Evolutionary conservation across 2,329 filamentous ascomycete genomes (phyloP), one percentile per base, ranked within the genome.

Genomic region (Iodosphaeria phyllophila): DNA sequence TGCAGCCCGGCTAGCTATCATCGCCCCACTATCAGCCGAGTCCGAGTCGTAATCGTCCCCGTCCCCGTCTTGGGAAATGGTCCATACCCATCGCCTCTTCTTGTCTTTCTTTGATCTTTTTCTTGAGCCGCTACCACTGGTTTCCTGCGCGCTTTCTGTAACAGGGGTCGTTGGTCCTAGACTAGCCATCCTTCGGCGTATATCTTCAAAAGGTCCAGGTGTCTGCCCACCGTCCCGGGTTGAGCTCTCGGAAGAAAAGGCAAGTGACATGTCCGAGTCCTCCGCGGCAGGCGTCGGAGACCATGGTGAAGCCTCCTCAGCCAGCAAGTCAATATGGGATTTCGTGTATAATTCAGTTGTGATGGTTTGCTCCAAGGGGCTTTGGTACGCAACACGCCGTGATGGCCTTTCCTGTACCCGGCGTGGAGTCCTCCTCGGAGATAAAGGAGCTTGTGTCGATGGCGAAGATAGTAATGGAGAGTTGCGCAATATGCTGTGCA

Each of bases 401-500:
- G 57, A 53, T 1, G 59, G 58, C 34, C 58, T 61, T 35, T 67
- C 62, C 21, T 60, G 55, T 10, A 69, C 44, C 8, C 64, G 59
- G 15, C 54, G 47, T 2, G 66, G 69, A 31, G 62, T 56, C 18
- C 64, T 52, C 29, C 56, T 52, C 2, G 64, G 59, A 1, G 65
- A 68, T 5, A 52, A 45, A 2, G 64, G 61, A 6, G 60, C 58
- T 16, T 50, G 48, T 3, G 60, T 52, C 12, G 48, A 60, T n/a
- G n/a, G n/a, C 3, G 51, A 44, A 1, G 64, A 60, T 12, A 66
- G 64, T 5, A 74, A 51, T 11, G 69, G 69, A 4, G 69, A 74
- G 51, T 74, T 74, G 26, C 68, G 62, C 13, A 74, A 56, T 36
- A 74, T 74, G 44, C 66, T 72, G 41, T 64, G 68, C 7, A 74